Evolutionary conservation across 2,329 filamentous ascomycete species (phyloP), one percentile per base, ranked within the genome.

Genomic region (Claviceps digitariae): DNA sequence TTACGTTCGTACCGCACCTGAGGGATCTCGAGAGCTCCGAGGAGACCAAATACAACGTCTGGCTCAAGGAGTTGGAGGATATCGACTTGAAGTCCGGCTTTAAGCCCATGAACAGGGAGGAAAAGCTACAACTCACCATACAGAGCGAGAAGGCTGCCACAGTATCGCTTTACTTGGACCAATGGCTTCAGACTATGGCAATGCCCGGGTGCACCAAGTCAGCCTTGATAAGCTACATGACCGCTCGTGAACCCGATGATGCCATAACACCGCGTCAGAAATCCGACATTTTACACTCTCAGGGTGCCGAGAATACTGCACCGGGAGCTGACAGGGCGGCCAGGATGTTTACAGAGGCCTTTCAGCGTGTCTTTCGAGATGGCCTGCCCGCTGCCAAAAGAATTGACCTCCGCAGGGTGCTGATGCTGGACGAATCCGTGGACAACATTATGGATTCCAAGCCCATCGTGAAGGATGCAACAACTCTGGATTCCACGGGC

Each of bases 1-100:
- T 81, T 52, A 79, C 75, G 34, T 82, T 80, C 61, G 76, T 81
- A 15, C 79, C 79, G 15, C 77, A 81, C 62, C 64, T 82, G 50
- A 72, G 76, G 52, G 79, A 82, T 56, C 66, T 82, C 29, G 74
- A 77, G 48, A 74, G 74, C 25, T 73, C 73, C n/a, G 77, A 81
- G 60, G 78, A 80, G 59, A 67, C 69, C 15, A 72, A 74, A 55
- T 81, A 81, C 59, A 73, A 75, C 54, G 64, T 72, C 20, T 82
- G 78, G 77, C 70, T 82, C 13, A 71, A 76, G 57, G 76, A 81
- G 58, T 64, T 82, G 12, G 75, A 80, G 57, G 74, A 73, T 36
- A 78, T 80, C 66, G 78, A 82, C 54, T 72, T 72, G 54, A 75
- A 76, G 48, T 79, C 76, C 4, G 78, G 78, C 0, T 81, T 81